Conservation (phyloP, 495 filamentous ascomycete genomes). For the Xylaria telfairii region DNA sequence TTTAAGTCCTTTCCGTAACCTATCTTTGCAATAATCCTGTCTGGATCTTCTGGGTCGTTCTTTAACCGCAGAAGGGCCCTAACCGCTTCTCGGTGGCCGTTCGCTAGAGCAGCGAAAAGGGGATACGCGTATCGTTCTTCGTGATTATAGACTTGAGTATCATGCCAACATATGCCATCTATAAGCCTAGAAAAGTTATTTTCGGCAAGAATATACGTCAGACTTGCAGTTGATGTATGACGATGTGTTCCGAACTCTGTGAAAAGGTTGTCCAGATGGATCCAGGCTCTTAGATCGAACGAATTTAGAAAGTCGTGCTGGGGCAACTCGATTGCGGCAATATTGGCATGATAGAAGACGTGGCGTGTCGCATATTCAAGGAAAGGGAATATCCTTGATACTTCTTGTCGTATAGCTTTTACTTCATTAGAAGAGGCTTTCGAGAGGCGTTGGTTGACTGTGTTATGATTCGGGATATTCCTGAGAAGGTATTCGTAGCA, state of each 20-base stretch:
- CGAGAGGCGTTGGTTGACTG: constrained; percentile 27
- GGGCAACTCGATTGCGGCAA: constrained; percentile 40
- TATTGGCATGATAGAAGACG: constrained; percentile 54
- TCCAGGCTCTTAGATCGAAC: constrained; percentile 47
- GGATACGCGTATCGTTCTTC: not conserved
- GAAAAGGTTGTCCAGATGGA: constrained; percentile 43
- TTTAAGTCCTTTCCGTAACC: not conserved
- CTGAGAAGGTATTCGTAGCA: constrained; percentile 29
- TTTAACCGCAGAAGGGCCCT: not conserved
- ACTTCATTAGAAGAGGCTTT: constrained; percentile 24
- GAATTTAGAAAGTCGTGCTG: constrained; percentile 47
- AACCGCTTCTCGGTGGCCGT: constrained; percentile 7
- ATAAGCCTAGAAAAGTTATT: constrained; percentile 49
- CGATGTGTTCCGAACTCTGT: constrained; percentile 28
- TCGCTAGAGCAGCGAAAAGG: constrained; percentile 18
- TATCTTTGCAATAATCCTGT: not conserved
- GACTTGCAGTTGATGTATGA: constrained; percentile 43
- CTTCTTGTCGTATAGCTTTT: constrained; percentile 3
- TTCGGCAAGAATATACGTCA: constrained; percentile 57
- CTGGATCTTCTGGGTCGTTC: not conserved
- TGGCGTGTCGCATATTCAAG: constrained; percentile 49
- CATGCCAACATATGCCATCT: not conserved
- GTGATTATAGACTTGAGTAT: not conserved
- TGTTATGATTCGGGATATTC: constrained; percentile 17
- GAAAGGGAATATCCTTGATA: constrained; percentile 43